Base-by-base conservation (phyloP, 2,329 filamentous ascomycete species). In the Bipolaris bicolor region DNA sequence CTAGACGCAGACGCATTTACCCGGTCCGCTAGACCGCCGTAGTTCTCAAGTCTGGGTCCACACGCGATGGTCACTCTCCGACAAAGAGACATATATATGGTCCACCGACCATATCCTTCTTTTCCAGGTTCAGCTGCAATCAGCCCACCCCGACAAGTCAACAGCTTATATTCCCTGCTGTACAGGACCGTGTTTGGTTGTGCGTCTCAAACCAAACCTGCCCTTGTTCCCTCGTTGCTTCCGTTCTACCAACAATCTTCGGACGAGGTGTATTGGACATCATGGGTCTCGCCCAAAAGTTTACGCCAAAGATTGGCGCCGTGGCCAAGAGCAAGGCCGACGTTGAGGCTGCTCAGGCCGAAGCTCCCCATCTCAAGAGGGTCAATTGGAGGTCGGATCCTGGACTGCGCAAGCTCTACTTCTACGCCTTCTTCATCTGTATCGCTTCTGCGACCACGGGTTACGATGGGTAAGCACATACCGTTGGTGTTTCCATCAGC, bases 401-500 rank as follows among this genome's bases (percentile, higher is more conserved):
- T n/a, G 83, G 83, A 43, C 77, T 86, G 65, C 77, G 84, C 67
- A 81, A 82, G 74, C 77, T 86, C 7, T 86, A 85, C 76, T 81
- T 82, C 64, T 83, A 79, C 65, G 79, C 79, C 49, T 72, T 81
- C 61, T 72, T 84, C 51, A 80, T 84, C 52, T 83, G 80, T 64
- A 73, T 85, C 62, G 82, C 81, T 47, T 85, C 83, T 26, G 83
- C 84, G 13, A 85, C 83, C 34, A 85, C 83, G 36, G 81, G 82
- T 66, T 84, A 84, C 71, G 81, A 84, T 80, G 81, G 81, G 82
- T 84, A 75, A 58, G 78, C 53, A 33, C 24, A 33, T 29, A 5
- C 15, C 16, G 4, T 7, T 10, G 6, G 7, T 34, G 15, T 43
- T 24, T 22, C 15, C 39, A 5, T 33, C 53, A 15, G 22, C n/a